Evolutionary conservation across 192 early-diverging fungal species (phyloP), one percentile per base, ranked within the genome.

Genomic region (Podila minutissima): DNA sequence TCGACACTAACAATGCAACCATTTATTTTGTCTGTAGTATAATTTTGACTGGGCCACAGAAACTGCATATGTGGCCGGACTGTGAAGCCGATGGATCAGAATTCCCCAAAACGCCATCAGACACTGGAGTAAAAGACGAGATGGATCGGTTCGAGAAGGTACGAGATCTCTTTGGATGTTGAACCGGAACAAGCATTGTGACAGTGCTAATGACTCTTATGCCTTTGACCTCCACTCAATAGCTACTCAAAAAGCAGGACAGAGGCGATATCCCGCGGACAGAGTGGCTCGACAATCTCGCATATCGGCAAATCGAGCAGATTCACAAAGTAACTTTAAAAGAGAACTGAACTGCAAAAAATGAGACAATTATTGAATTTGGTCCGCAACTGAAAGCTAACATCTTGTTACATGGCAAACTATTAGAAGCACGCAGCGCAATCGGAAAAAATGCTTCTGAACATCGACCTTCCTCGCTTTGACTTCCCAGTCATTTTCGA

Each of bases 401-500:
- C 41, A 10, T 15, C 15, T 17, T 0, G 13, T 1, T 17, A 46
- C 3, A 46, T 55, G n/a, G 20, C 8, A 24, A 24, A 24, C 11
- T 7, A 10, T 11, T 55, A 89, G 85, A 87, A 82, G 67, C 87
- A 74, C 41, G 77, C 86, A 6, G 67, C 83, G 64, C 85, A 84
- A 57, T 86, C 89, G 9, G 89, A 90, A 48, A 84, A 90, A 11
- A 74, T 94, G 59, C 92, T 89, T 68, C 87, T 99, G 4, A 96
- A 95, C 75, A 87, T 99, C 24, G 92, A 97, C 57, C 86, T 99
- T 31, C 96, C 97, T 3, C 93, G 92, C 71, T 99, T 98, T 83
- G 97, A 98, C 83, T 98, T 99, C 85, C 95, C 97, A 4, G 86
- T 98, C n/a, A 92, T 98, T 19, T 96, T 90, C 85, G 92, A 95